Evolutionary conservation across 176 grass and related monocot genomes (phyloP), one percentile per base, ranked within the genome.

Genomic region (Aegilops longissima): DNA sequence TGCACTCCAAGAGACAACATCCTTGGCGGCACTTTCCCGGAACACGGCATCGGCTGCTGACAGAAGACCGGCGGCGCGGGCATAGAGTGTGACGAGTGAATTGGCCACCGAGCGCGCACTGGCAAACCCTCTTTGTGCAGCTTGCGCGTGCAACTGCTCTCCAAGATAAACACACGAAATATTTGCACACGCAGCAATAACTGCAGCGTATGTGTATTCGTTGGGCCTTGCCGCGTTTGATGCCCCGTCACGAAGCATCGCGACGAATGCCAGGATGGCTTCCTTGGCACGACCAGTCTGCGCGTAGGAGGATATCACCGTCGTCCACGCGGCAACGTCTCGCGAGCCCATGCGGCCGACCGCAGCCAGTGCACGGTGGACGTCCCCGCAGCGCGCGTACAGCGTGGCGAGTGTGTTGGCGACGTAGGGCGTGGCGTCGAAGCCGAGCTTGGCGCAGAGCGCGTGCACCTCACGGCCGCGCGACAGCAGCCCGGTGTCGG

Each of bases 391-490:
- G 13, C 84, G 86, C n/a, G 80, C 40, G 76, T 95, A 93, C 64
- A 95, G 78, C 30, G 83, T 34, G 2, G 86, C 88, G 40, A 93
- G 88, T 66, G 88, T 85, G 75, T 93, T 95, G 70, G 90, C 86
- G 17, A 95, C 86, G 78, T 85, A 95, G 20, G 91, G 76, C 17
- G 25, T 61, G 13, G 86, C 33, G 69, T 93, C 91, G 63, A 93
- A 39, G 49, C 88, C 88, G 16, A 92, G 86, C 80, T 91, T 90
- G 79, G 88, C 80, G 33, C 72, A 80, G 58, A 83, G 70, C 7
- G 93, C 76, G 70, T 95, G 91, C 68, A 93, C 67, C 73, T 95
- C 93, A 20, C 88, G 90, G 12, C 93, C 90, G n/a, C 77, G 93
- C 27, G 80, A 13, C 77, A 72, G 35, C 69, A 72, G 21, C 35